Base-by-base conservation (phyloP, 1,284 basidiomycete genomes). In the Peniophora sp. region DNA sequence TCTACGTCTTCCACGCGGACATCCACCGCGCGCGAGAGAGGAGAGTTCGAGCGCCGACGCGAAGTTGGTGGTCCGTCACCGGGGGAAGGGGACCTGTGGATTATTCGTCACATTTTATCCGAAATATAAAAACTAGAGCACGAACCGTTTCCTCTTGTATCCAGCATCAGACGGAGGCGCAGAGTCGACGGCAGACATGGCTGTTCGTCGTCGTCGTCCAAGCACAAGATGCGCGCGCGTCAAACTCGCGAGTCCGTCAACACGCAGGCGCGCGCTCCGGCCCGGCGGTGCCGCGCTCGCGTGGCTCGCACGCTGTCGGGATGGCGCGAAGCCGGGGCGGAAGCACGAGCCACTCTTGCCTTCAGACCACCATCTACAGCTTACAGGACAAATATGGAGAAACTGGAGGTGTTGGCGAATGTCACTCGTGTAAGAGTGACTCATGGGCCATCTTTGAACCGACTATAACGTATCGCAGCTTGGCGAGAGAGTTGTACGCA, bases 1-100 rank as follows among this genome's bases (percentile, higher is more conserved):
- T 93, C 89, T n/a, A 78, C 80, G 65, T 92, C 90, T 22, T 68
- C 66, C 10, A 92, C 79, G 58, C 73, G 81, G 2, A 79, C 63
- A 47, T 77, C 73, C 35, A 80, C 51, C 12, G 61, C 45, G 2
- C 61, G 64, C 52, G 68, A 60, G 16, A 72, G 65, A 2, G 84
- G 83, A 20, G 85, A 86, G 44, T 66, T 63, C 2, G 85, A 85
- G 58, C 86, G 71, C 49, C 83, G 77, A 41, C 85, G 79, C 56
- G 69, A 78, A 38, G 78, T 61, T 47, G 84, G 81, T 45, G 85
- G 83, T 55, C 69, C 75, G 52, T 75, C 63, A 48, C 78, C 79
- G 52, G 59, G 71, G 47, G 85, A 88, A 49, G 68, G 70, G 45
- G 81, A 82, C 71, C 83, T 86, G 53, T 8, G 9, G 16, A 41